Percentiles rank a stretch among this genome's conserved stretches.
Conservation (phyloP, 2,329 filamentous ascomycete genomes). For the Fusarium sp. region DNA sequence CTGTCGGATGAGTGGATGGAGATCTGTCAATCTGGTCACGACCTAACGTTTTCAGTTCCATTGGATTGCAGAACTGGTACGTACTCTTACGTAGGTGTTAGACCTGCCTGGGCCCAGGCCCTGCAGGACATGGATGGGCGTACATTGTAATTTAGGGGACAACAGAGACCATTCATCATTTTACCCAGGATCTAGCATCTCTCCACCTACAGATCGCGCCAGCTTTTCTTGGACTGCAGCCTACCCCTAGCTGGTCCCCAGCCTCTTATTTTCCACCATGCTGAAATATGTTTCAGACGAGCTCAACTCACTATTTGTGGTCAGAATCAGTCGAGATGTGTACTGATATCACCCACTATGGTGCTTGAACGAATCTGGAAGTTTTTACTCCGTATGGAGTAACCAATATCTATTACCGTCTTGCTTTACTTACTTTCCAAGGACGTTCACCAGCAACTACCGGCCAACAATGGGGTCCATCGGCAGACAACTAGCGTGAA, state of each 20-base stretch:
- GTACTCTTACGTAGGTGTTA: constrained; percentile 17
- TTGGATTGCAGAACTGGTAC: background rate
- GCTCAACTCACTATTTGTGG: background rate
- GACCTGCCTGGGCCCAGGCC: constrained; percentile 28
- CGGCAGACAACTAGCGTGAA: constrained; percentile 20
- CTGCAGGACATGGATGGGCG: constrained; percentile 39
- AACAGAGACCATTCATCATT: constrained; percentile 9
- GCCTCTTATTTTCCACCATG: constrained; percentile 16
- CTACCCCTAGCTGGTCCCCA: constrained; percentile 25
- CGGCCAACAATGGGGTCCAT: constrained; percentile 23
- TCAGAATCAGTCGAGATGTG: background rate
- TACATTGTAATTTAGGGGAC: constrained; percentile 1
- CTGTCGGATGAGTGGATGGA: constrained; percentile 4
- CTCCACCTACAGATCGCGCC: constrained; percentile 48
- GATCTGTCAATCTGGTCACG: constrained; percentile 26
- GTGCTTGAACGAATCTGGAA: background rate
- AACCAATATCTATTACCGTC: constrained; percentile 4
- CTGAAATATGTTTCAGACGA: background rate
- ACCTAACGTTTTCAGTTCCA: constrained; percentile 17
- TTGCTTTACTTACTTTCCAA: background rate
- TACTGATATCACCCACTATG: background rate
- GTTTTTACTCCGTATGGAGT: background rate
- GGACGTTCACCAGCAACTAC: constrained; percentile 33
- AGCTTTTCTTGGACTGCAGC: constrained; percentile 32
- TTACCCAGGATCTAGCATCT: constrained; percentile 41